Evolutionary conservation across 2,329 filamentous ascomycete genomes (phyloP).

Genomic region (Fusarium azukiicola): DNA sequence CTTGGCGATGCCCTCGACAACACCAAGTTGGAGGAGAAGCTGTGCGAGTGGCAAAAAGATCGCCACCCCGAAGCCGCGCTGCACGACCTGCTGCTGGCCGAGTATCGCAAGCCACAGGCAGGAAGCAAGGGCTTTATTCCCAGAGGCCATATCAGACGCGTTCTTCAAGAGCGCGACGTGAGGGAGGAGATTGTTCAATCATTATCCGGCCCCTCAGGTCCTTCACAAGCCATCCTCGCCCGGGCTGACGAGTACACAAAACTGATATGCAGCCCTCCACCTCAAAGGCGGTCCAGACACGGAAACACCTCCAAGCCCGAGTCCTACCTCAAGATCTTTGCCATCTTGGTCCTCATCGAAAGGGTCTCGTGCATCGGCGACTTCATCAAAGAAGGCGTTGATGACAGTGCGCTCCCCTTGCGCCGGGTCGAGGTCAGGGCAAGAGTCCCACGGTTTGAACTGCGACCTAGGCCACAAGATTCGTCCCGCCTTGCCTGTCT

Average conservation of each 20-base stretch:
- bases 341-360: slow-evolving; percentile 21
- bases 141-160: slow-evolving; percentile 13
- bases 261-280: neutral
- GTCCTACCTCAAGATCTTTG: slow-evolving; percentile 18
- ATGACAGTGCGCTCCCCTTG: slow-evolving; percentile 17
- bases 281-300: neutral
- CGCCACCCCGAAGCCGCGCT: slow-evolving; percentile 14
- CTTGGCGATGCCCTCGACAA: slow-evolving; percentile 9
- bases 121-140: slow-evolving; percentile 26
- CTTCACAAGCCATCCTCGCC: neutral
- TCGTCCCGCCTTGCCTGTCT: neutral
- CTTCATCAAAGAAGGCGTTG: slow-evolving; percentile 10
- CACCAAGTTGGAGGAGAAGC: neutral
- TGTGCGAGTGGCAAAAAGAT: slow-evolving; percentile 18
- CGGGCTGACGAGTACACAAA: neutral
- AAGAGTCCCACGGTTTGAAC: neutral
- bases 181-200: neutral
- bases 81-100: slow-evolving; percentile 21
- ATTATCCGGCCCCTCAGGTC: neutral
- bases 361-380: slow-evolving; percentile 7
- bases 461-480: neutral
- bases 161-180: slow-evolving; percentile 7
- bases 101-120: slow-evolving; percentile 2
- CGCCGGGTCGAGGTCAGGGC: neutral
- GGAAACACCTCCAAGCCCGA: neutral